Evolutionary conservation across 2,329 filamentous ascomycete species (phyloP).

Genomic region (Onygenales sp.): DNA sequence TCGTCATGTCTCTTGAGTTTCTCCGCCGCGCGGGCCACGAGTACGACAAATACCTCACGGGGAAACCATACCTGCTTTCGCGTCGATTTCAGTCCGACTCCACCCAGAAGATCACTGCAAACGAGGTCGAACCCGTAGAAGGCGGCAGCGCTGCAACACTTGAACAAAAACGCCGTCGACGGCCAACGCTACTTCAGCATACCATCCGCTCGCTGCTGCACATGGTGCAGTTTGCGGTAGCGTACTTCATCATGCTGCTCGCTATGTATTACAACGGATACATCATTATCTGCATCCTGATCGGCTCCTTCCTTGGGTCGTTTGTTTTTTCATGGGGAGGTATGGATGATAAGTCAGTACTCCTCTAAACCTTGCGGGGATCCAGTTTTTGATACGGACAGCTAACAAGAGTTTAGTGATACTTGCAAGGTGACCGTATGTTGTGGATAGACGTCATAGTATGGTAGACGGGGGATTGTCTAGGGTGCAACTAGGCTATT

Average conservation of each 20-base stretch:
- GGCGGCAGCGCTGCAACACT: background rate
- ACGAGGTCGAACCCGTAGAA: background rate
- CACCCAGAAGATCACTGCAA: background rate
- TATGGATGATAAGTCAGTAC: conserved; percentile 14
- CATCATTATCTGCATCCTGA: conserved; percentile 70
- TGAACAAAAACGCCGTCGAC: conserved; percentile 15
- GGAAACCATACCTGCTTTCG: conserved; percentile 33
- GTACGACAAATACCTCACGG: conserved; percentile 59
- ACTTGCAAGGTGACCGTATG: conserved; percentile 16
- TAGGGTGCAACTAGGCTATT: background rate
- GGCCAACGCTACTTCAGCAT: conserved; percentile 56
- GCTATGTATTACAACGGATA: conserved; percentile 62
- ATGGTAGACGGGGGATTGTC: background rate
- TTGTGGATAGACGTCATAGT: conserved; percentile 11
- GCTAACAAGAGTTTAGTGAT: conserved; percentile 10
- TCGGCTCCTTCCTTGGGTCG: conserved; percentile 63
- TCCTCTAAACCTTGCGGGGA: background rate
- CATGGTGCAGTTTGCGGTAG: conserved; percentile 61
- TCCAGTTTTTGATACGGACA: background rate
- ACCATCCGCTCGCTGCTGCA: conserved; percentile 57
- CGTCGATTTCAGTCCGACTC: background rate
- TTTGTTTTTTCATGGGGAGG: conserved; percentile 66
- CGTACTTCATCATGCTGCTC: conserved; percentile 67
- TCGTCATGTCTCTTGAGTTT: conserved; percentile 63
- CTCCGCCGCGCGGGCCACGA: conserved; percentile 62